These are phyloP conservation scores for Leishmania tropica DNA, from an alignment of 208 protist genomes.

Conservation along the genomic window DNA sequence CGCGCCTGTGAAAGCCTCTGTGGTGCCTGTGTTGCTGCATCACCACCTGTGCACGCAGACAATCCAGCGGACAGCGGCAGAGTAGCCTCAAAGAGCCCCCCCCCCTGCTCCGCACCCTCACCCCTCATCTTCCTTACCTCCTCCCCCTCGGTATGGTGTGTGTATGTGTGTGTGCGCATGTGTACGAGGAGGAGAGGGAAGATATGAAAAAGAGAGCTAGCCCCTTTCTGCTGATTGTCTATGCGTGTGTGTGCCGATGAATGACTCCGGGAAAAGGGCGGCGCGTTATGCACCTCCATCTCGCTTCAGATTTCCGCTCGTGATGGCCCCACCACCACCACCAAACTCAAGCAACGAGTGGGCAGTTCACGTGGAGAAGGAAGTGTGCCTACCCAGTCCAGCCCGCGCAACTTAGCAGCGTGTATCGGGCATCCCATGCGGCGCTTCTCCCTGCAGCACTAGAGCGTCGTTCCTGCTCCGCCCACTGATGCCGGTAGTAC, in stretches of 20 bases:
- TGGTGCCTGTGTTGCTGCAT: background rate
- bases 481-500: constrained; percentile 32
- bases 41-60: background rate
- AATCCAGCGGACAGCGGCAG: background rate
- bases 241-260: background rate
- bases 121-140: background rate
- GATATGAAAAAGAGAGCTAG: background rate
- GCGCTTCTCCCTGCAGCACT: constrained; percentile 18
- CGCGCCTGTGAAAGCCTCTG: background rate
- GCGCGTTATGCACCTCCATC: background rate
- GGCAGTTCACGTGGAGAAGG: background rate
- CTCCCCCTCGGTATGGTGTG: background rate
- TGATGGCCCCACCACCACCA: background rate
- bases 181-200: background rate
- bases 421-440: constrained; percentile 34
- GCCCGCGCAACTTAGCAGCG: constrained; percentile 23
- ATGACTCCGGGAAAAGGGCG: background rate
- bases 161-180: background rate
- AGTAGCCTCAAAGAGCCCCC: background rate
- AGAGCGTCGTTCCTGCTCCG: constrained; percentile 24
- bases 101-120: background rate
- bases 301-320: background rate
- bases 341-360: background rate
- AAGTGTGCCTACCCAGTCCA: background rate
- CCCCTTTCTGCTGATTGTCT: background rate